Base-by-base conservation (phyloP, 2,329 filamentous ascomycete species). In the Verticillium zaregamsianum region DNA sequence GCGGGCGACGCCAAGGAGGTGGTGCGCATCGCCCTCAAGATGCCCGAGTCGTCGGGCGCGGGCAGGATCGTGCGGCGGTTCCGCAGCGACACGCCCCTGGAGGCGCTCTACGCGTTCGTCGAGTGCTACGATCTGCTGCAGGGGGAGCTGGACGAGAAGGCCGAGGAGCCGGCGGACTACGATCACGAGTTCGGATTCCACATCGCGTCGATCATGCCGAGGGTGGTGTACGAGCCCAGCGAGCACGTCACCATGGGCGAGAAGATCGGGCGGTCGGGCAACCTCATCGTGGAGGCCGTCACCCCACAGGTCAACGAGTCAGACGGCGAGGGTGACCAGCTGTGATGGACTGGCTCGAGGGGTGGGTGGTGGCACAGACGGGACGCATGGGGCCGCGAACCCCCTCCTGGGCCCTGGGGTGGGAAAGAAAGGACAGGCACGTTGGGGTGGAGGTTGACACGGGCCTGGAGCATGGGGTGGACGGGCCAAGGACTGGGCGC, bases 41-140 rank as follows among this genome's bases (percentile, higher is more conserved):
- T 89, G 82, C 85, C 86, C 9, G 79, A 82, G 66, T 73, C 73
- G 33, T 76, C 75, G 0, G 89, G 85, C 5, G 90, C 86, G 0
- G 90, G 92, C 57, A 84, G 93, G 52, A 85, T 97, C 2, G 85
- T 96, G 61, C 85, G 94, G 52, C 86, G 85, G 58, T 98, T 99
- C 72, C 74, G 80, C 0, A 80, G 83, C 1, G 80, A 86, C n/a
- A 86, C 90, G 0, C 82, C 84, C 2, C 79, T 98, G 40, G 94
- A 98, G 72, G 93, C 97, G 70, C 78, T 99, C 6, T 98, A 98
- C 74, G 95, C 94, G 0, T 97, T 96, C 76, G 93, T 98, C 2
- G 95, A 99, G 72, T 98, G 94, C 76, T 89, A 93, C 72, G 88
- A 92, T 59, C 68, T 90, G 6, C 68, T 93, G 3, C 75, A 83